Base-by-base conservation (phyloP, 1,284 basidiomycete species). In the Trametes pubescens region DNA sequence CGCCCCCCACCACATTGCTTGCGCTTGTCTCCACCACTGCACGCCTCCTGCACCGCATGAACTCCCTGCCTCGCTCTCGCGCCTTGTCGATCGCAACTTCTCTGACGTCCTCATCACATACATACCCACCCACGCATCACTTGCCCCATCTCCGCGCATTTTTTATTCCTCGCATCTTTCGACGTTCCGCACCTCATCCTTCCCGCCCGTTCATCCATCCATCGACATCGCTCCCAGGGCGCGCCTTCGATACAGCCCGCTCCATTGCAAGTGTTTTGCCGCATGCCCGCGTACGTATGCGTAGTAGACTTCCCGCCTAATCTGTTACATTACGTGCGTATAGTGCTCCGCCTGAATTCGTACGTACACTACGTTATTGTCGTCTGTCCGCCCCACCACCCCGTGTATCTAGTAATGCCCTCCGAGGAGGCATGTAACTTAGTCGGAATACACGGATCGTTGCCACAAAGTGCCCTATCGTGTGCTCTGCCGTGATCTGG, bases 311-410 rank as follows among this genome's bases (percentile, higher is more conserved):
- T 21, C 13, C 67, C 57, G 46, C 67, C 59, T 69, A 69, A 66
- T 69, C 34, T 43, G 44, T 47, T 66, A 66, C 63, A 46, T 63
- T 69, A 69, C 65, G 55, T 48, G 65, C 67, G 52, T 69, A 64
- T 66, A 62, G 58, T 61, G 43, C 35, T 24, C 49, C 44, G 43
- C 46, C 48, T 35, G 22, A 56, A 26, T 57, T 44, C 62, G 59
- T 64, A 56, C 51, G 62, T 57, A 59, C 64, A 51, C 66, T 65
- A 64, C 67, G 62, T 69, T 66, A 66, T 66, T 56, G 38, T 32
- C 46, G 21, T 47, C 46, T 32, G 52, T 26, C 22, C 40, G 44
- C 44, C 40, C 51, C 21, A 22, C 49, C 35, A 26, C 43, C 51
- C 52, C 61, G 51, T 63, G 61, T 63, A 59, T 63, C 56, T 55